Evolutionary conservation across 306 rosid genomes (phyloP), one percentile per base, ranked within the genome.

Genomic region (Vicia sativa): DNA sequence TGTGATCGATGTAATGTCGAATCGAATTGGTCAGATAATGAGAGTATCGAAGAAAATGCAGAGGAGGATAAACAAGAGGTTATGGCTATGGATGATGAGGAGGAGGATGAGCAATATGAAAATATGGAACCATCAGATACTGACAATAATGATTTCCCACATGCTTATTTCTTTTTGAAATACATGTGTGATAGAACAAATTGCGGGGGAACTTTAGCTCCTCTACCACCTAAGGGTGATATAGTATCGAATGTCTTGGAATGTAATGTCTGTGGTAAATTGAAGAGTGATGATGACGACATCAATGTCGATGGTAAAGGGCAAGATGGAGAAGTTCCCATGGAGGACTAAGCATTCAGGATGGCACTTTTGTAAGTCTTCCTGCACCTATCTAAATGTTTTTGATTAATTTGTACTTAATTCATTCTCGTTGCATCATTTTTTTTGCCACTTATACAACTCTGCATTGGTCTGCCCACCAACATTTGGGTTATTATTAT

Each of bases 1-100:
- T 91, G 97, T 64, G 97, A 91, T 65, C 85, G 97, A 8, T 91
- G 95, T 80, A 84, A 76, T 59, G 82, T 88, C 5, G 95, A 91
- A 68, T 82, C 91, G 4, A 79, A 67, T 77, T 91, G 97, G 96
- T 80, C 91, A 0, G 95, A 91, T 43, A 77, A 72, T 23, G 92
- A 80, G 4, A 78, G 80, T 21, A 75, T 74, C 2, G 80, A 62
- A 53, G 81, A 45, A 28, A 68, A 48, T 61, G 87, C 16, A 1
- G 83, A 58, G 45, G 90, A 78, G 45, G 89, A 78, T 45, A 78
- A 62, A 9, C 88, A 80, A 61, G 77, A 82, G 75, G 74, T 14
- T 48, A 78, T 80, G 87, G 85, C 67, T 62, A 55, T 55, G 62
- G 62, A 55, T 53, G 59, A 21, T 10, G 58, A 53, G 15, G 62